Conservation (phyloP, 768 basidiomycete species). For the Lactifluus pinguis region DNA sequence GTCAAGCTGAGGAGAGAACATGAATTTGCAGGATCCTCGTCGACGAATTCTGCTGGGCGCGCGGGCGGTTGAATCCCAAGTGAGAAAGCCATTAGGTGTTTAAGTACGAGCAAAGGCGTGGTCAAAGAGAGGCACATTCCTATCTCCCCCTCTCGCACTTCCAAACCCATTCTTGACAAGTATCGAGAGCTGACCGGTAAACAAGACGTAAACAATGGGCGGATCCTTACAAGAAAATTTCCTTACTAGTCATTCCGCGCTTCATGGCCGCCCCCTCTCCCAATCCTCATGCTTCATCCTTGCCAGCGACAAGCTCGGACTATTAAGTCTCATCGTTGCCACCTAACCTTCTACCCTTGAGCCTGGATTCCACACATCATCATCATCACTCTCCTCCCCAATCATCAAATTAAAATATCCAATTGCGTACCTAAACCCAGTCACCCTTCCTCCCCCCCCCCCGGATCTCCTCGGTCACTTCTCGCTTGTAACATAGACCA, state of each 20-base stretch:
- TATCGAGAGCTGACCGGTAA: too few relatives aligned
- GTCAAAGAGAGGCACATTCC: conserved; percentile 3
- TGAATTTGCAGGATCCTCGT: conserved; percentile 13
- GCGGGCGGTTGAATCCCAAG: conserved; percentile 6
- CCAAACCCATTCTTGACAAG: too few relatives aligned
- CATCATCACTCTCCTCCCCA: background rate
- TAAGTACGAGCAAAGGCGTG: conserved; percentile 16
- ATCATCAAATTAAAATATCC: background rate
- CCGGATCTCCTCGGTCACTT: background rate
- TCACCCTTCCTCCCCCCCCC: too few relatives aligned
- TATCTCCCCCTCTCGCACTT: background rate
- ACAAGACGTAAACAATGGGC: background rate
- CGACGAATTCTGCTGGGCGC: conserved; percentile 2
- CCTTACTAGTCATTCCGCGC: background rate
- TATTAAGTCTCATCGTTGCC: background rate
- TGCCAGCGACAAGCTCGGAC: conserved; percentile 4
- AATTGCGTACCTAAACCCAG: background rate
- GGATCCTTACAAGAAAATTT: background rate
- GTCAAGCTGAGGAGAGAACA: conserved; percentile 6
- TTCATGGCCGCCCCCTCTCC: background rate
- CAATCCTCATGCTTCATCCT: background rate
- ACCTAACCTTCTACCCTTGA: background rate
- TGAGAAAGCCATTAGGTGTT: conserved; percentile 18
- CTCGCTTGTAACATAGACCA: background rate
- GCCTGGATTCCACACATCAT: background rate